phyloP scores from a whole-genome alignment of 2,329 filamentous ascomycete species.

The Fusarium succisae region DNA sequence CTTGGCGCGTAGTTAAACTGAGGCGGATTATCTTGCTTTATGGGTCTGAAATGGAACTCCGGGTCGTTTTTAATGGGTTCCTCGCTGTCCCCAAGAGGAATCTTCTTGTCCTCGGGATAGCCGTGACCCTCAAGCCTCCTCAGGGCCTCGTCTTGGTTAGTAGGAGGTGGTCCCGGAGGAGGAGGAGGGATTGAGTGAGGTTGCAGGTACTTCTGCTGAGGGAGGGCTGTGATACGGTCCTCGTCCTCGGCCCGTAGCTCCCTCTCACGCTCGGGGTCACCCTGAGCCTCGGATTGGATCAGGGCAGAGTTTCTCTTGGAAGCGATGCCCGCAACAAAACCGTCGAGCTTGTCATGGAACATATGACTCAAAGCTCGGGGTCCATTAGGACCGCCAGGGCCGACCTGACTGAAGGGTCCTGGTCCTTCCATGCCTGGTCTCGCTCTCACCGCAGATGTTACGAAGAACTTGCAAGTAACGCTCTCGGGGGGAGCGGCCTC shows the following conservation, averaged over 20 bases:
- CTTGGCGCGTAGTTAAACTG: constrained; percentile 68
- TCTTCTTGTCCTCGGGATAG: constrained; percentile 56
- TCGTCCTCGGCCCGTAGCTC: constrained; percentile 84
- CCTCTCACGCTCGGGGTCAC: constrained; percentile 80
- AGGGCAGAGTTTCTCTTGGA: constrained; percentile 86
- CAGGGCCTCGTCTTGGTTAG: constrained; percentile 57
- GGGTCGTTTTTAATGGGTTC: constrained; percentile 42
- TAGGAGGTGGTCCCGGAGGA: constrained; percentile 44
- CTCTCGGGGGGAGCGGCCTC: constrained; percentile 88
- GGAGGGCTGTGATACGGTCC: constrained; percentile 84
- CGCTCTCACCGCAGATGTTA: constrained; percentile 72
- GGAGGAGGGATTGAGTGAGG: constrained; percentile 54
- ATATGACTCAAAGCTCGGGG: constrained; percentile 73
- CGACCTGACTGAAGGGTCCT: constrained; percentile 52
- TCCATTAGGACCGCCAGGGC: constrained; percentile 35
- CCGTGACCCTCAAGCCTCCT: constrained; percentile 60
- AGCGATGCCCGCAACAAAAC: constrained; percentile 86
- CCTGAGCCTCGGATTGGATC: constrained; percentile 82
- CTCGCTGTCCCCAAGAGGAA: constrained; percentile 34
- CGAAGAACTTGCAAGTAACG: constrained; percentile 93
- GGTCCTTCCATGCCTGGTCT: constrained; percentile 52
- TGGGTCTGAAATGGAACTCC: constrained; percentile 68
- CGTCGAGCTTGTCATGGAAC: constrained; percentile 88
- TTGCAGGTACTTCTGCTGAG: constrained; percentile 72
- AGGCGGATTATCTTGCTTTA: constrained; percentile 60